Evolutionary conservation across 164 flowering plant genomes (phyloP), one percentile per base, ranked within the genome.

Genomic region (Stephania japonica): DNA sequence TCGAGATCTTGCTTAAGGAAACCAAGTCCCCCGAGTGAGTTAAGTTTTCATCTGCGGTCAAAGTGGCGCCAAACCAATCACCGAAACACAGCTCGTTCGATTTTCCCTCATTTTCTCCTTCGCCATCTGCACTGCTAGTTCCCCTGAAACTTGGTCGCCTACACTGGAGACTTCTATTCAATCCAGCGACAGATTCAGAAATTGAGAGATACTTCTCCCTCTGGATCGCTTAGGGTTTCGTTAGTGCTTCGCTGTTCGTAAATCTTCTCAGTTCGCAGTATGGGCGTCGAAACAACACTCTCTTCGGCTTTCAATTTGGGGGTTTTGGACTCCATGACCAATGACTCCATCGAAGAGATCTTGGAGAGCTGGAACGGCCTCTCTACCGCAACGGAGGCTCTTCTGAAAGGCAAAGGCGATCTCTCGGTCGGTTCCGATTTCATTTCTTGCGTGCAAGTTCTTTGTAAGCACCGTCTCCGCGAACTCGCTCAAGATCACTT

Each of bases 401-500:
- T 90, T 7, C 80, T 93, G 42, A 68, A 77, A 72, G 88, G 87
- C 67, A 73, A 73, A 21, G 85, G 80, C 0, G 85, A 85, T 69
- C 80, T 81, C 19, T 86, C 84, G 3, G 75, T 70, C 43, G 83
- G 78, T 12, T 61, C 86, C 0, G 84, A 86, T 25, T 85, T 93
- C 72, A 77, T 81, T 18, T 73, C 88, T n/a, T 78, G 78, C 70
- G 89, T 87, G 0, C 87, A 80, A 18, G 23, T 67, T 53, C 91
- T 95, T 62, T 87, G 88, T 81, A 83, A 78, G 68, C 84, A 86
- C 67, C 89, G 90, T 4, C 90, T 95, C 70, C 72, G 69, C 32
- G 82, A 93, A 73, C 89, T 93, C 19, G 80, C 87, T 41, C 79
- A 77, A 41, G 93, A 91, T 70, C 89, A 90, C 81, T 93, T 95